Conservation (phyloP, 139 green algal genomes). For the Pycnococcus provasolii region DNA sequence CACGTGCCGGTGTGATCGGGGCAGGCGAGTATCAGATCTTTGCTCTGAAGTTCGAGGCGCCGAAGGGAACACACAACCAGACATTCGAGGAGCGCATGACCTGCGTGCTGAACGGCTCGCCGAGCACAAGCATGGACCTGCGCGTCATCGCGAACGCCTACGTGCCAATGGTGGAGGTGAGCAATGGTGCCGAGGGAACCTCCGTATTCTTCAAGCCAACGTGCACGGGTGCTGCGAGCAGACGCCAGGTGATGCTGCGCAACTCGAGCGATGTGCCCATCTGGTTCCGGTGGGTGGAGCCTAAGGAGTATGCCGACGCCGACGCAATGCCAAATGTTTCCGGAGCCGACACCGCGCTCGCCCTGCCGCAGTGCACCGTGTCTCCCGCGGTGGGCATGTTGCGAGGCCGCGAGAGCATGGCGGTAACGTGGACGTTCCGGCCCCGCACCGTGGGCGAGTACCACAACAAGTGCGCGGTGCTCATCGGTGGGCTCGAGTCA, state of each 20-base stretch:
- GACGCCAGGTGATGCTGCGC: constrained; percentile 36
- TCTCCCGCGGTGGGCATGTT: constrained; percentile 24
- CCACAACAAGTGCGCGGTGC: background rate
- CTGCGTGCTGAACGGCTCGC: constrained; percentile 21
- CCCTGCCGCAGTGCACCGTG: background rate
- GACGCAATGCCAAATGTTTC: constrained; percentile 22
- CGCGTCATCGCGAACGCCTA: constrained; percentile 2
- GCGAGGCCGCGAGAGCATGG: constrained; percentile 40
- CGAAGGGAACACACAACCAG: background rate
- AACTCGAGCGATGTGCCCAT: constrained; percentile 46
- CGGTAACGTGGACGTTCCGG: constrained; percentile 40
- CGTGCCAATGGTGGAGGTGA: constrained; percentile 1
- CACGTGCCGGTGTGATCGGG: constrained; percentile 1
- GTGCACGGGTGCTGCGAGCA: constrained; percentile 48
- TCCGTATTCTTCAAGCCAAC: constrained; percentile 51
- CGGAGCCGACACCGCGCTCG: too few relatives aligned
- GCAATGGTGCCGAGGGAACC: background rate
- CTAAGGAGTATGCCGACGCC: constrained; percentile 26
- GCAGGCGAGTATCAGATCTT: constrained; percentile 38
- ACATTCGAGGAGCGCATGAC: constrained; percentile 9
- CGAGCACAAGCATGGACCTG: constrained; percentile 4
- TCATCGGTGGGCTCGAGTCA: background rate
- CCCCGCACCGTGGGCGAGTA: constrained; percentile 36
- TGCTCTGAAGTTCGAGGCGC: constrained; percentile 36
- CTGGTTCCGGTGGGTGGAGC: constrained; percentile 41